Evolutionary conservation across 768 basidiomycete species (phyloP).

Genomic region (Russula sp.): DNA sequence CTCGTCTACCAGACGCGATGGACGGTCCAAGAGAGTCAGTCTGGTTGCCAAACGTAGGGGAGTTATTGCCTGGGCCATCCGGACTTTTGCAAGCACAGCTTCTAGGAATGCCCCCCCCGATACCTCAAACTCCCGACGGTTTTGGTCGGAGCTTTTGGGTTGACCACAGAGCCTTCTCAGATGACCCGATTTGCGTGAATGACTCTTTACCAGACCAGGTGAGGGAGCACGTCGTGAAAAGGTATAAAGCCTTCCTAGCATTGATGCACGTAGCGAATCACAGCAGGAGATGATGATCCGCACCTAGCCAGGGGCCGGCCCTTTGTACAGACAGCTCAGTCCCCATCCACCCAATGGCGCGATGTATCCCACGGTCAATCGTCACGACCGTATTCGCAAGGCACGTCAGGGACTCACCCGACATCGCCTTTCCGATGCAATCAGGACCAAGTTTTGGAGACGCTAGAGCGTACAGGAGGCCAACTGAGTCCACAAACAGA

Average conservation of each 20-base stretch:
- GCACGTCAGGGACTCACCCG: neutral
- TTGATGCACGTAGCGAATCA: neutral
- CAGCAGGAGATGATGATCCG: neutral
- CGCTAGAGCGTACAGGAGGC: neutral
- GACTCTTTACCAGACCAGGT: neutral
- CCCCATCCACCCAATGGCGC: neutral
- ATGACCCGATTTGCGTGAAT: neutral
- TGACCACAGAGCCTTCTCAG: neutral
- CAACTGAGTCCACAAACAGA: neutral
- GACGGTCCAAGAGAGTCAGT: neutral
- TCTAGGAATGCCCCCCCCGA: neutral
- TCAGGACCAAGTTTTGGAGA: neutral
- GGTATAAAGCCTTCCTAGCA: neutral
- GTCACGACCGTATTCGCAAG: neutral
- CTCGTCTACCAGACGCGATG: neutral
- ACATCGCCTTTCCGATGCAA: neutral
- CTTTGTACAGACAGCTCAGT: neutral
- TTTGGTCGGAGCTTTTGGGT: neutral
- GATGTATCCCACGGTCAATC: neutral
- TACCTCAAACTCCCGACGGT: neutral
- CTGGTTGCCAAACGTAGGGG: neutral
- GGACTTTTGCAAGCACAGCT: neutral
- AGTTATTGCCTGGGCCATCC: neutral
- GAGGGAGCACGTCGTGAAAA: neutral
- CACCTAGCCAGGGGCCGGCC: no score